Evolutionary conservation across 371 early-diverging fungal species (phyloP), one percentile per base, ranked within the genome.

Genomic region (Mortierella sp.): DNA sequence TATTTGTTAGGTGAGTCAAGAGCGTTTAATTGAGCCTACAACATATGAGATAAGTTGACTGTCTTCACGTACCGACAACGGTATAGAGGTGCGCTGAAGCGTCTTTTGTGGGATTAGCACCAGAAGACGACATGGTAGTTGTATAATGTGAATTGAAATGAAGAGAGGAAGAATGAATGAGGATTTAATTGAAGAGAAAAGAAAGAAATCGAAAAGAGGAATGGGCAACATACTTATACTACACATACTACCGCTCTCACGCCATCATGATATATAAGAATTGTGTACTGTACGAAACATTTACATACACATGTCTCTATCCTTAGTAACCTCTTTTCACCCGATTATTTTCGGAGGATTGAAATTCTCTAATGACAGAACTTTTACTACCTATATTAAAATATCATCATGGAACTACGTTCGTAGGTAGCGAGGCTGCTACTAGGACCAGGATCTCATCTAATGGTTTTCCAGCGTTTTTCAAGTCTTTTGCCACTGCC

Each of bases 401-500:
- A 12, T 56, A 3, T n/a, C 56, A 34, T 35, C 34, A 57, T 57
- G 57, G 17, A 7, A 77, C 73, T 8, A 65, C 56, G 37, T 73
- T 76, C 23, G 73, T 22, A 1, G 77, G 74, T 31, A 85, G 59
- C 17, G 68, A 62, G 1, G 86, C 85, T 26, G 92, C 93, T 31
- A 91, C 89, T 9, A 93, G 61, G 55, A 84, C 82, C 22, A 96
- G 64, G 26, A 94, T 88, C 32, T 93, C 91, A 17, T 90, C 93
- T 8, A 87, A 85, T 22, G 83, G 83, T 66, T 89, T 90, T 26
- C 94, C 94, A 37, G 88, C 78, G 79, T 94, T 93, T 28, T 70
- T 77, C 72, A 93, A 75, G 71, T 93, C 90, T 83, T 98, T 98
- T 22, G 94, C 87, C 22, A 90, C 89, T 0, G 84, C 70, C 66